phyloP scores from a whole-genome alignment of 345 rosid genomes.

The Populus tremula region DNA sequence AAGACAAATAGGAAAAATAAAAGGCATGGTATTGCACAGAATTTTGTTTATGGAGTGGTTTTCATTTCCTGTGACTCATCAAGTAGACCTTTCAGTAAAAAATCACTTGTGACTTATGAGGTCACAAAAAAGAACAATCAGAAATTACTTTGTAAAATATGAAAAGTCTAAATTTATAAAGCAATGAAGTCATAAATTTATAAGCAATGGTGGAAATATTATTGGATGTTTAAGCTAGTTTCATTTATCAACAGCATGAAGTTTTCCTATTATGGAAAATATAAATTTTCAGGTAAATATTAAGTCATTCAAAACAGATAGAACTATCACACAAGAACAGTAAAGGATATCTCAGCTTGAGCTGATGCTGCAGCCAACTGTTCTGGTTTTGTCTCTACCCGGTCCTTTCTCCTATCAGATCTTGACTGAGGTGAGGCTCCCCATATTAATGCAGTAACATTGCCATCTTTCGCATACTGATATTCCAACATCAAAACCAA shows the following conservation, averaged over 20 bases:
- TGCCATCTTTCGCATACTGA: conserved; percentile 71
- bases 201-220: background rate
- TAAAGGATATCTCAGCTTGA: conserved; percentile 95
- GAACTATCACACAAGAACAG: conserved; percentile 6
- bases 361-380: conserved; percentile 99
- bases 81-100: background rate
- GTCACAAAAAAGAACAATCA: background rate
- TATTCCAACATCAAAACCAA: conserved; percentile 27
- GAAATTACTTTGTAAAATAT: background rate
- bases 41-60: background rate
- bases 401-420: conserved; percentile 90
- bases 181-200: no score
- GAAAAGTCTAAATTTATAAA: no score
- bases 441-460: conserved; percentile 83
- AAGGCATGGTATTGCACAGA: background rate
- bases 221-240: conserved; percentile 7
- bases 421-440: conserved; percentile 97
- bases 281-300: background rate
- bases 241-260: background rate
- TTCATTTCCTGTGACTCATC: background rate
- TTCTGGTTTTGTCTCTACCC: conserved; percentile 98
- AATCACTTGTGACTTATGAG: background rate
- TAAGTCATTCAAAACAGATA: background rate
- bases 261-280: background rate
- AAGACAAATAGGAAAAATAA: background rate